These are phyloP conservation scores for Myxozyma melibiosi DNA, from an alignment of 805 yeast species.

Conservation along the genomic window DNA sequence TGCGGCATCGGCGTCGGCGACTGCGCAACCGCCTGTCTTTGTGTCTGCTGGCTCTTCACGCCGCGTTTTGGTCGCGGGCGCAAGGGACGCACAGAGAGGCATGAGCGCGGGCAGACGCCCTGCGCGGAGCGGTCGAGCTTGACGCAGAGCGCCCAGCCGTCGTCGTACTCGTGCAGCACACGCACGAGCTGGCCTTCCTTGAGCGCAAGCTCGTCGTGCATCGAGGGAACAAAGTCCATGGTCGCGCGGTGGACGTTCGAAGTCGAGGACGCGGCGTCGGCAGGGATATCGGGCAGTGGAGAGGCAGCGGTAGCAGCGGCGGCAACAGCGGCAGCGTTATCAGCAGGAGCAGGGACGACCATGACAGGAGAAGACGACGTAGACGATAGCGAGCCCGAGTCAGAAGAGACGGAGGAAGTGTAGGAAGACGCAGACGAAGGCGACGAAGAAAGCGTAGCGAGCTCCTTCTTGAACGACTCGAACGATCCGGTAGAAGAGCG, in stretches of 20 bases:
- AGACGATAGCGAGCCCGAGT: too few relatives aligned
- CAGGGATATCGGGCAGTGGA: slow-evolving; percentile 1
- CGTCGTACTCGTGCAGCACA: slow-evolving; percentile 36
- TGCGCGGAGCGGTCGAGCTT: slow-evolving; percentile 33
- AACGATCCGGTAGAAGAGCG: slow-evolving; percentile 8
- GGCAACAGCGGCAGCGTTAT: slow-evolving; percentile 1
- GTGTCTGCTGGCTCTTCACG: slow-evolving; percentile 7
- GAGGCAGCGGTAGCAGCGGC: slow-evolving; percentile 5
- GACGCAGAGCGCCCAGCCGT: slow-evolving; percentile 36
- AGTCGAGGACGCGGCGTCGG: slow-evolving; percentile 19
- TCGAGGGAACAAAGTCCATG: slow-evolving; percentile 35
- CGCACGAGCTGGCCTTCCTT: slow-evolving; percentile 36
- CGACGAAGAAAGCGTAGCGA: not conserved
- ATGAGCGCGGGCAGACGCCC: slow-evolving; percentile 33
- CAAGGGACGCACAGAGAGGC: slow-evolving; percentile 29
- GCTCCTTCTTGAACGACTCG: slow-evolving; percentile 1
- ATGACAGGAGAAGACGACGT: slow-evolving; percentile 16
- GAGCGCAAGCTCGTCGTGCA: slow-evolving; percentile 36
- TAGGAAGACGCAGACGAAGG: slow-evolving; percentile 10
- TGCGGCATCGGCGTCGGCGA: not conserved
- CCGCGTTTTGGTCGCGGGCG: slow-evolving; percentile 33
- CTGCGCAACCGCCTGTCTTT: not conserved
- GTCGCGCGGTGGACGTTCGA: slow-evolving; percentile 35
- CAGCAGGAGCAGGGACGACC: slow-evolving; percentile 18
- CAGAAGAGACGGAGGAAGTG: slow-evolving; percentile 9